A percentile compares a stretch with the other conserved stretches of the same genome.
Conservation (phyloP, 192 early-diverging fungal genomes). For the Rhizophagus prolifer region DNA sequence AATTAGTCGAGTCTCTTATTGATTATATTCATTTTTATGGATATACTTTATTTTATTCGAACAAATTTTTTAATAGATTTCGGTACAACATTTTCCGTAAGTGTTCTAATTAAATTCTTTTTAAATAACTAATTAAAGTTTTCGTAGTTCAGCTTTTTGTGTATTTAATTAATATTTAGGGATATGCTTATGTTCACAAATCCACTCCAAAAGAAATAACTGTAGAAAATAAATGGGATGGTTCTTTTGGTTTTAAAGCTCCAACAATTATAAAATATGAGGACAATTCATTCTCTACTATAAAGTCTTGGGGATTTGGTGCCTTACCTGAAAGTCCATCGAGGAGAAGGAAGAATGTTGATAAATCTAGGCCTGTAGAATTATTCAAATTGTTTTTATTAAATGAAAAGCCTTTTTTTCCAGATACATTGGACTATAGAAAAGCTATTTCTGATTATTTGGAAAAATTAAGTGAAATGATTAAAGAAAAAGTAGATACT, state of each 20-base stretch:
- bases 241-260: neutral
- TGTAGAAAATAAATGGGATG: neutral
- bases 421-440: neutral
- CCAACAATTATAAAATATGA: neutral
- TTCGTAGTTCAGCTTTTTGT: neutral
- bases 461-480: neutral
- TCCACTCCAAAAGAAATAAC: neutral
- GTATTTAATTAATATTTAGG: neutral
- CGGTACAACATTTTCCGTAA: neutral
- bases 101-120: neutral
- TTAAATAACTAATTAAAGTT: neutral
- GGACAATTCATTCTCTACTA: neutral
- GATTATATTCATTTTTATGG: neutral
- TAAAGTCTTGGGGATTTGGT: neutral
- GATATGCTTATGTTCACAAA: neutral
- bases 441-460: conserved; percentile 13
- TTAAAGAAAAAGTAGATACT: neutral
- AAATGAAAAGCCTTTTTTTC: neutral
- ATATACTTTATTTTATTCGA: neutral
- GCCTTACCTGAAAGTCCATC: neutral
- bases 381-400: conserved; percentile 17
- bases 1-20: neutral
- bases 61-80: neutral
- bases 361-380: neutral
- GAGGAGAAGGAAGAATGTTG: neutral